A percentile compares a stretch with the other conserved stretches of the same genome.
phyloP scores from a whole-genome alignment of 257 asterid genomes.

The Jaltomata sinuosa region DNA sequence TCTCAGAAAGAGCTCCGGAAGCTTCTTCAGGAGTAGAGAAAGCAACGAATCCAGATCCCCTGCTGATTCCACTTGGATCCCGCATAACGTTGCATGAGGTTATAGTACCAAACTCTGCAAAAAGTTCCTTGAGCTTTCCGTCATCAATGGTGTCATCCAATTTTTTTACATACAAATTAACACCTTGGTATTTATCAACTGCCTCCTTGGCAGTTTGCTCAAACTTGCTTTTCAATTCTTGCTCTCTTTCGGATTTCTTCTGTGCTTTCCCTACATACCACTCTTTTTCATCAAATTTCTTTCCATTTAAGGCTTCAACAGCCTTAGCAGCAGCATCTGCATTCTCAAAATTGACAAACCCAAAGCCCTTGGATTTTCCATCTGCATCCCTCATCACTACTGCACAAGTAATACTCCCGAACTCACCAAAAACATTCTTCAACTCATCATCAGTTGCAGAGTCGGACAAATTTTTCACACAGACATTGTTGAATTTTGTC shows the following conservation, averaged over 20 bases:
- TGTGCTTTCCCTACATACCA: slow-evolving; percentile 71
- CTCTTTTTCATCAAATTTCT: slow-evolving; percentile 49
- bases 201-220: slow-evolving; percentile 54
- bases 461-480: too few relatives aligned
- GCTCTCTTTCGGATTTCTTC: slow-evolving; percentile 63
- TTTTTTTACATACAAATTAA: slow-evolving; percentile 47
- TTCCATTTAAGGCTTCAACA: slow-evolving; percentile 63
- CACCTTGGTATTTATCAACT: slow-evolving; percentile 49
- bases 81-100: slow-evolving; percentile 38
- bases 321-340: slow-evolving; percentile 65
- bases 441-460: not conserved
- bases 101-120: slow-evolving; percentile 47
- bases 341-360: slow-evolving; percentile 59
- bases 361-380: slow-evolving; percentile 66
- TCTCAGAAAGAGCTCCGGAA: slow-evolving; percentile 43
- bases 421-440: not conserved
- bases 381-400: slow-evolving; percentile 37
- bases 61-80: too few relatives aligned
- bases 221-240: slow-evolving; percentile 46
- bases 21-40: too few relatives aligned
- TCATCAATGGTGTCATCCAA: slow-evolving; percentile 62
- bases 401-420: too few relatives aligned
- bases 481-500: too few relatives aligned
- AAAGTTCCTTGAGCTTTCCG: slow-evolving; percentile 51
- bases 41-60: too few relatives aligned